Evolutionary conservation across 352 stramenopile species (phyloP), one percentile per base, ranked within the genome.

Genomic region (Phytophthora europaea): DNA sequence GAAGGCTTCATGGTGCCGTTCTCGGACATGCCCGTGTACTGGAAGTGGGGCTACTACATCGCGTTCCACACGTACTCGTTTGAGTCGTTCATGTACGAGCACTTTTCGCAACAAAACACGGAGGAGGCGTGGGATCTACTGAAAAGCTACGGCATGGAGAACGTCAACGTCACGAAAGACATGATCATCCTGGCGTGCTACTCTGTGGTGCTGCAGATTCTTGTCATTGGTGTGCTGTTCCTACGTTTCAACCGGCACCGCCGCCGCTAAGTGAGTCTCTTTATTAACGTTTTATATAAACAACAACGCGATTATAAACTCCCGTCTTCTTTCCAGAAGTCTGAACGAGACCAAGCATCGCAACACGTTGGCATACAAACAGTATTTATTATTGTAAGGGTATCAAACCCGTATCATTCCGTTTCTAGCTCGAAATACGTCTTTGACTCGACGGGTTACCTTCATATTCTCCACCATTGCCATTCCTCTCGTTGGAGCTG

Each of bases 51-150:
- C 45, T 94, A 97, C 78, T 95, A 96, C 77, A 70, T 96, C 45
- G 84, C 86, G 5, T 96, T 97, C 76, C 91, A 96, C 78, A 94
- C 90, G 23, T 97, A 96, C 72, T 84, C 81, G 60, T 96, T 97
- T 75, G 73, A 94, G 75, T 78, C 78, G 12, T 94, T 97, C 80
- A 93, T 97, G 88, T 91, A 88, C 70, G 78, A 95, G 43, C 85
- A 97, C 43, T 95, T 94, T 61, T 82, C 75, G 0, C 31, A 72
- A 16, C 53, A 70, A 34, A 58, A 81, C 34, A 78, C 76, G 1
- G 22, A 70, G 23, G 40, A 72, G 9, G 51, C 74, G 3, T 78
- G 63, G 74, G 16, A 43, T 0, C 63, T 90, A 45, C 79, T 90
- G 31, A 67, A 73, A 23, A 8, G 51, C 2, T 92, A 88, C 65